Evolutionary conservation across 345 rosid genomes (phyloP).

Genomic region (Camelina laxa): DNA sequence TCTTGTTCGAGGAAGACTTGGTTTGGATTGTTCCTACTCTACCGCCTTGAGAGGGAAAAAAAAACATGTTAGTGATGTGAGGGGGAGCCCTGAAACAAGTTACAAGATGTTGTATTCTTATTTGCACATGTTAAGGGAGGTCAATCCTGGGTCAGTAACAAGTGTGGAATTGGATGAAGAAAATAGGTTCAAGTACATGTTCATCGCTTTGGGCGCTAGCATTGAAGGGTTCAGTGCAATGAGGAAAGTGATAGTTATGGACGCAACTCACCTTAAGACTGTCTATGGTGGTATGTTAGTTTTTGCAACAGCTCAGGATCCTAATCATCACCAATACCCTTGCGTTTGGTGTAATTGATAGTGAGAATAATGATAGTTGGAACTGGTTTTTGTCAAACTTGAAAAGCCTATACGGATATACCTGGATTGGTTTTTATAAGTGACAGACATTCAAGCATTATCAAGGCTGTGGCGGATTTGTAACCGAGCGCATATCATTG

Average conservation of each 20-base stretch:
- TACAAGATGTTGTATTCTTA: no score
- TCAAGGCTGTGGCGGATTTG: neutral
- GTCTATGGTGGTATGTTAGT: neutral
- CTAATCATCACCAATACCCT: neutral
- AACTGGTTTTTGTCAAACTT: neutral
- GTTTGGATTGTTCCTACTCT: no score
- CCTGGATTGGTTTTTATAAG: conserved; percentile 1
- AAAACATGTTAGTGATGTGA: no score
- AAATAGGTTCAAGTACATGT: no score
- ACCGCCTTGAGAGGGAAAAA: no score
- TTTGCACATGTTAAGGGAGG: no score
- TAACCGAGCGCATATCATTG: neutral
- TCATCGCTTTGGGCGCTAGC: no score
- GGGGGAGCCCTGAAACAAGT: no score
- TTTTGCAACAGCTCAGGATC: neutral
- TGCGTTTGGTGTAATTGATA: neutral
- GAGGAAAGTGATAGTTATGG: no score
- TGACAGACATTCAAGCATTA: neutral
- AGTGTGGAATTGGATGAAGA: no score
- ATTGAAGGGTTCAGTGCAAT: no score
- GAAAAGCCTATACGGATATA: neutral
- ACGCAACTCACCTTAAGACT: neutral
- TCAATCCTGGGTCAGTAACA: no score
- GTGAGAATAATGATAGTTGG: neutral
- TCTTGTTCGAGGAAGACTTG: neutral